A percentile compares a stretch with the other conserved stretches of the same genome.
phyloP scores from a whole-genome alignment of 805 yeast species.

The Barnettozyma sp. region DNA sequence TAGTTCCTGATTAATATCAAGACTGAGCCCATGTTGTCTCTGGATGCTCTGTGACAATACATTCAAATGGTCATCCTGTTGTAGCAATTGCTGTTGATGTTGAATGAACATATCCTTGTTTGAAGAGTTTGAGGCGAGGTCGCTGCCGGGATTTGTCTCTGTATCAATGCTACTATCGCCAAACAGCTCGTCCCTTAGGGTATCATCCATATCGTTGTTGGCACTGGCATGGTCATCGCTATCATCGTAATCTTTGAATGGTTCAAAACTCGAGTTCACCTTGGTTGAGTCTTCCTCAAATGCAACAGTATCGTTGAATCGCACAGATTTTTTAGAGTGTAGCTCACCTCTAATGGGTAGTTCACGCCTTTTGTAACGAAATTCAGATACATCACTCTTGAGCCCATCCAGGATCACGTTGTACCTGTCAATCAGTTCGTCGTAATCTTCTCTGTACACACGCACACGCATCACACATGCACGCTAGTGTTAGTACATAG shows the following conservation, averaged over 20 bases:
- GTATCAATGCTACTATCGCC: no score
- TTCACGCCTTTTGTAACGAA: conserved; percentile 14
- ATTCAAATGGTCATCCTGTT: conserved; percentile 40
- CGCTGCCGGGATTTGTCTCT: no score
- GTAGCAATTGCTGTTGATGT: conserved; percentile 41
- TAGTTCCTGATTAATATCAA: conserved; percentile 41
- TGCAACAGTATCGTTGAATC: conserved; percentile 24
- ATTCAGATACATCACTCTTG: conserved; percentile 15
- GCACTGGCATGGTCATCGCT: no score
- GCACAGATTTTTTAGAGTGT: conserved; percentile 21
- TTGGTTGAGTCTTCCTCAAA: conserved; percentile 7
- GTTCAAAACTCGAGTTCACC: conserved; percentile 10
- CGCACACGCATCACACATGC: no score
- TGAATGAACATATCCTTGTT: conserved; percentile 33
- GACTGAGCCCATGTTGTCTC: conserved; percentile 38
- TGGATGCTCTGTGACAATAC: conserved; percentile 36
- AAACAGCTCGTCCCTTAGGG: conserved; percentile 16
- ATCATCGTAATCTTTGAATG: conserved; percentile 24
- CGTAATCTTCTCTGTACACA: conserved; percentile 19
- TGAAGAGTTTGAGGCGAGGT: conserved; percentile 16
- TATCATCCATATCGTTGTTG: conserved; percentile 4
- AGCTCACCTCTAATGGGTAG: conserved; percentile 4
- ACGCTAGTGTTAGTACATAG: no score
- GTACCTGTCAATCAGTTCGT: conserved; percentile 23
- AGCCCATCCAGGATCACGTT: conserved; percentile 9